Evolutionary conservation across 176 grass and related monocot genomes (phyloP), one percentile per base, ranked within the genome.

Genomic region (Saccharum officinarum): DNA sequence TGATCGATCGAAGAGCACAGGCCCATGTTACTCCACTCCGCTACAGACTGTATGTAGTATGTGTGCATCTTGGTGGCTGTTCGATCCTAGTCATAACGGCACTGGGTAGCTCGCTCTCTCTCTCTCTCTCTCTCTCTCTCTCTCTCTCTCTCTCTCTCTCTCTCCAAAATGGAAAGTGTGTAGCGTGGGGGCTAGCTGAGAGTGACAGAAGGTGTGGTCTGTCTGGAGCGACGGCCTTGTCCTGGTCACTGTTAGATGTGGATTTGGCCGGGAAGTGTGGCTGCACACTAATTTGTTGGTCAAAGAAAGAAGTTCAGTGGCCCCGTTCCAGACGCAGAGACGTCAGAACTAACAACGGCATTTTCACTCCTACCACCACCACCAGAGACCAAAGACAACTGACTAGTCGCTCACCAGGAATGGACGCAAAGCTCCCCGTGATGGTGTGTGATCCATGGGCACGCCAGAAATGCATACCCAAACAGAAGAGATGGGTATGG

Each of bases 231-330:
- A 50, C 55, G 73, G 33, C 63, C 18, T 11, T 8, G 16, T 83
- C 83, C 41, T 41, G 88, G 88, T 49, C 65, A 20, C 16, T 82
- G 26, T 38, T 79, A 4, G 75, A 61, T 79, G 75, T 68, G 69
- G 89, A 80, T 60, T 42, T 46, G 67, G 76, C 44, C 28, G 75
- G 16, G 85, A 40, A 36, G 18, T 49, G 18, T 49, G 10, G 62
- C 60, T 50, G 45, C 84, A 25, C 74, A 26, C 75, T 67, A 3
- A 20, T 75, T 85, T 41, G 46, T 18, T 41, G 80, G 84, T 84
- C 80, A 87, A 79, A 78, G 5, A 77, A 38, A 82, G 9, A 82
- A n/a, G 36, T 12, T 65, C 20, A 41, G 42, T 77, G 17, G 42
- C 31, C 40, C 71, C 71, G 50, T 1, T 54, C 50, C 83, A 40